A percentile compares a stretch with the other conserved stretches of the same genome.
These are phyloP conservation scores for Talaromyces sp. DNA, from an alignment of 2,329 filamentous ascomycete species.

Conservation along the genomic window DNA sequence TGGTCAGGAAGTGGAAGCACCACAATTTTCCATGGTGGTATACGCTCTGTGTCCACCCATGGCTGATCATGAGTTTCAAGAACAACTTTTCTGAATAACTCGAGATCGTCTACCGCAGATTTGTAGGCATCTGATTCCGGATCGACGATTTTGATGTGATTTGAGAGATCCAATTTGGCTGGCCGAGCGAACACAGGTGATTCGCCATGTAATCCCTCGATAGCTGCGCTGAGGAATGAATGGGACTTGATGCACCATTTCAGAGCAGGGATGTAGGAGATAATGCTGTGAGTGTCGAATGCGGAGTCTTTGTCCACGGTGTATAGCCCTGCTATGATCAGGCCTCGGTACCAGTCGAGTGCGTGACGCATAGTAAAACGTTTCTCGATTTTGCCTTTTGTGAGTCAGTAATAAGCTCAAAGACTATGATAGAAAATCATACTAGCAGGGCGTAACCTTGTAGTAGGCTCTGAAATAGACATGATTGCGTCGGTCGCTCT, in stretches of 20 bases:
- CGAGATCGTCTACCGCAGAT: neutral
- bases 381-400: conserved; percentile 8
- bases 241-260: conserved; percentile 39
- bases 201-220: conserved; percentile 37
- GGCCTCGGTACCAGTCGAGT: conserved; percentile 3
- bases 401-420: neutral
- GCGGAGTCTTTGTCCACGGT: neutral
- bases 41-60: conserved; percentile 22
- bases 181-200: conserved; percentile 34
- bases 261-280: conserved; percentile 31
- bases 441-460: conserved; percentile 3
- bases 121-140: neutral
- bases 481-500: neutral
- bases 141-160: conserved; percentile 38
- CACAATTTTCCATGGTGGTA: conserved; percentile 46
- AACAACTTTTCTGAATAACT: conserved; percentile 15
- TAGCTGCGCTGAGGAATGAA: conserved; percentile 37
- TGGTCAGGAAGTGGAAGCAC: conserved; percentile 29
- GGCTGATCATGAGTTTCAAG: conserved; percentile 37
- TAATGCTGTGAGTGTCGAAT: conserved; percentile 1
- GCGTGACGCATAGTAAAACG: conserved; percentile 3
- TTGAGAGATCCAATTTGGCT: conserved; percentile 33
- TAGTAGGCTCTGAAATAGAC: neutral
- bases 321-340: conserved; percentile 9
- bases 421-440: neutral